A percentile compares a stretch with the other conserved stretches of the same genome.
Evolutionary conservation across 2,329 filamentous ascomycete genomes (phyloP).

Genomic region (Neocucurbitaria cava): DNA sequence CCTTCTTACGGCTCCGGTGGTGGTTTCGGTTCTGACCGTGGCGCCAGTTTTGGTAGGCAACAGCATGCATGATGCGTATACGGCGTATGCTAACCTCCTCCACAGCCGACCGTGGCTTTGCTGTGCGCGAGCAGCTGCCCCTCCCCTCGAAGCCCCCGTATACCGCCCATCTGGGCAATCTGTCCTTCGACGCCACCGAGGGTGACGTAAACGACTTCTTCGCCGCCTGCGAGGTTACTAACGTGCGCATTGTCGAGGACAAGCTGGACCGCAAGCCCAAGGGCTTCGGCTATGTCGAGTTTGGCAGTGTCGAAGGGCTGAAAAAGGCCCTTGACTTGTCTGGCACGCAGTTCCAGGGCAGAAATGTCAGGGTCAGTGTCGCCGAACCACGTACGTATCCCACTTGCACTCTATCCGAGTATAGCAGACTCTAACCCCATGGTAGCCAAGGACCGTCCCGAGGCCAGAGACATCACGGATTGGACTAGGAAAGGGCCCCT

Average conservation of each 20-base stretch:
- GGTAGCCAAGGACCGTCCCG: constrained; percentile 83
- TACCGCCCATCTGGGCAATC: constrained; percentile 94
- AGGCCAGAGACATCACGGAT: constrained; percentile 82
- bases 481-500: constrained; percentile 95
- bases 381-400: constrained; percentile 89
- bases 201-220: constrained; percentile 89
- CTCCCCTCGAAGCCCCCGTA: constrained; percentile 92
- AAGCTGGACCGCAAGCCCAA: constrained; percentile 93
- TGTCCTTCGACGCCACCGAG: constrained; percentile 90
- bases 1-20: constrained; percentile 55
- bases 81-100: constrained; percentile 14
- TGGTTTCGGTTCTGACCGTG: constrained; percentile 48
- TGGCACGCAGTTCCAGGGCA: constrained; percentile 82
- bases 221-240: constrained; percentile 81
- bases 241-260: constrained; percentile 95
- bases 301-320: constrained; percentile 83
- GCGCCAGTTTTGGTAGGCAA: constrained; percentile 49
- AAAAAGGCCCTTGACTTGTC: constrained; percentile 89
- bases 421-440: constrained; percentile 24
- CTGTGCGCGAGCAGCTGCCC: constrained; percentile 75
- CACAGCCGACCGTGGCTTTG: constrained; percentile 41
- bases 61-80: not conserved
- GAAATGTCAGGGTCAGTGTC: constrained; percentile 90
- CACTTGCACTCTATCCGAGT: not conserved
- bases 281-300: constrained; percentile 98